phyloP scores from a whole-genome alignment of 768 basidiomycete species.

The Leccinum incarnatum region DNA sequence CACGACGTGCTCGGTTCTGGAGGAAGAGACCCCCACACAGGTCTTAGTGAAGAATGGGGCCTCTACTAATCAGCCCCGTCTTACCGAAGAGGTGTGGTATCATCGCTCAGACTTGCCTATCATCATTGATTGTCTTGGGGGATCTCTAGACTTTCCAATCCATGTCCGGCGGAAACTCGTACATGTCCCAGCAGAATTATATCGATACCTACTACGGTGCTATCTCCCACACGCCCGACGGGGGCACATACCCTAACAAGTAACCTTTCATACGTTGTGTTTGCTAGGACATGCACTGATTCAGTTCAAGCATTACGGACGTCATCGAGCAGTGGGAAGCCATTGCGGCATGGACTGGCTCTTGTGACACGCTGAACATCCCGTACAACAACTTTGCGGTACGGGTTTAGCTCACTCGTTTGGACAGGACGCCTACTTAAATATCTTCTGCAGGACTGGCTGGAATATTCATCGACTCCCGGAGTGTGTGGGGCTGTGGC shows the following conservation, averaged over 20 bases:
- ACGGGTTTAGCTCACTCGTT: background rate
- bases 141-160: slow-evolving; percentile 14
- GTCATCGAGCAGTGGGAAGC: slow-evolving; percentile 12
- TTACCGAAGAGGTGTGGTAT: slow-evolving; percentile 14
- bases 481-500: slow-evolving; percentile 17
- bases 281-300: background rate
- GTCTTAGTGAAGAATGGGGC: slow-evolving; percentile 8
- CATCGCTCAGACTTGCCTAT: background rate
- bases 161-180: slow-evolving; percentile 19
- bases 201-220: slow-evolving; percentile 22
- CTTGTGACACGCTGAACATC: slow-evolving; percentile 20
- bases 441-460: slow-evolving; percentile 19
- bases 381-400: slow-evolving; percentile 23
- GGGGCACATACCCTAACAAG: slow-evolving; percentile 17
- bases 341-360: slow-evolving; percentile 24
- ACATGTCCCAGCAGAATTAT: slow-evolving; percentile 24
- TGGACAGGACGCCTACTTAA: background rate
- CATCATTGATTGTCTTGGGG: background rate
- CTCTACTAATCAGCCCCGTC: slow-evolving; percentile 15
- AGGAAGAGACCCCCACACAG: slow-evolving; percentile 1
- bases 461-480: slow-evolving; percentile 20
- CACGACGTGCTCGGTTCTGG: slow-evolving; percentile 10
- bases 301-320: slow-evolving; percentile 4
- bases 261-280: background rate
- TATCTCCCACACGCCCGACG: slow-evolving; percentile 16